Conservation (phyloP, 352 stramenopile species). For the Aphanomyces cochlioides region DNA sequence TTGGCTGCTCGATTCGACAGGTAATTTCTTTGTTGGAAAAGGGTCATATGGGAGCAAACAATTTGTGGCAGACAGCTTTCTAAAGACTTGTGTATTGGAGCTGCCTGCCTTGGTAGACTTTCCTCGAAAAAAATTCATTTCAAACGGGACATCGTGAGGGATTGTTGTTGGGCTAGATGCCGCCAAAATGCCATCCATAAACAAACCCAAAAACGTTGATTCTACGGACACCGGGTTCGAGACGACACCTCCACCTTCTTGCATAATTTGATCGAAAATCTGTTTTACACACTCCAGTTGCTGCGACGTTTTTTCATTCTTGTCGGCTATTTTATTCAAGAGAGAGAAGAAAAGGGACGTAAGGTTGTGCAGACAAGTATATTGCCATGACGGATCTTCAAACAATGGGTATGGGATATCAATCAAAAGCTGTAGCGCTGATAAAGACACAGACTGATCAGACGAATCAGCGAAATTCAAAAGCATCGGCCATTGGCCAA, state of each 20-base stretch:
- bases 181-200: constrained; percentile 61
- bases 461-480: constrained; percentile 45
- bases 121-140: constrained; percentile 30
- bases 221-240: constrained; percentile 66
- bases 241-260: constrained; percentile 54
- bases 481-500: constrained; percentile 40
- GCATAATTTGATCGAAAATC: constrained; percentile 49
- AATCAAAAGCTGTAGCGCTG: constrained; percentile 49
- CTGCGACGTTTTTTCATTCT: constrained; percentile 30
- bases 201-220: constrained; percentile 61
- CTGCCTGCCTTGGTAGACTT: background rate
- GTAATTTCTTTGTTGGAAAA: background rate
- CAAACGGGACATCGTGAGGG: constrained; percentile 62
- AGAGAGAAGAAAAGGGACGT: constrained; percentile 52
- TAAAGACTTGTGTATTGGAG: background rate
- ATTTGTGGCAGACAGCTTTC: constrained; percentile 16
- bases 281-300: constrained; percentile 48
- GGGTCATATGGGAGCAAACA: constrained; percentile 11
- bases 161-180: constrained; percentile 61
- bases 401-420: constrained; percentile 59
- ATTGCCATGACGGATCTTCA: constrained; percentile 71
- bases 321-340: constrained; percentile 44
- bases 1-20: background rate
- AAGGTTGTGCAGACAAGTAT: constrained; percentile 61
- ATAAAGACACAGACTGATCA: constrained; percentile 30